Base-by-base conservation (phyloP, 345 rosid genomes). In the Lagerstroemia speciosa region DNA sequence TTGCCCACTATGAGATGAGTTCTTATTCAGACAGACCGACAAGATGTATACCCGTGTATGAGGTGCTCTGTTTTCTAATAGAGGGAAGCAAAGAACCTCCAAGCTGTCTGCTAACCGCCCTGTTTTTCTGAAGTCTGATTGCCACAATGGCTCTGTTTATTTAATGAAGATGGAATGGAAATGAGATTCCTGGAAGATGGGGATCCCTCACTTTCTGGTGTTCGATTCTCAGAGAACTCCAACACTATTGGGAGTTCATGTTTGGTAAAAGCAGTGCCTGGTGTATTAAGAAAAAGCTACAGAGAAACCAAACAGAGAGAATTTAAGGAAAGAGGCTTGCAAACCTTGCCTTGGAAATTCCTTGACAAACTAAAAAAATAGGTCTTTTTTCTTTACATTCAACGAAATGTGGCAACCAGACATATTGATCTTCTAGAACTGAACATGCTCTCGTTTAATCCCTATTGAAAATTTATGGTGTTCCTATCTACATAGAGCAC, bases 401-500 rank as follows among this genome's bases (percentile, higher is more conserved):
- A 40, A 17, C 61, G 26, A 55, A 55, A n/a, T 55, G 61, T 55
- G 61, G 7, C 61, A 26, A 55, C 5, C 11, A 7, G n/a, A 2
- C 26, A 8, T 55, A 7, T 24, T 26, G 24, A n/a, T 11, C 61
- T 24, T 55, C 61, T 24, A 55, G 31, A 55, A 55, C 61, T 24
- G 0, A 34, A 58, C 4, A 0, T 17, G 1, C 6, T 26, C 34
- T 12, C 29, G 19, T 11, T 58, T 27, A 30, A 27, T 14, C 62
- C 19, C 46, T 69, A 71, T 36, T 65, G n/a, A 22, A 41, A 29
- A 33, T 55, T 61, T 20, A 29, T 22, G 33, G 22, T 72, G 10
- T 53, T 40, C 43, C 32, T 41, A 60, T 67, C 75, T n/a, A 41
- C 67, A 7, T 46, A 43, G 40, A 74, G 69, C 53, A 74, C 69